phyloP scores from a whole-genome alignment of 2,329 filamentous ascomycete species.

The Aspergillus luchuensis region DNA sequence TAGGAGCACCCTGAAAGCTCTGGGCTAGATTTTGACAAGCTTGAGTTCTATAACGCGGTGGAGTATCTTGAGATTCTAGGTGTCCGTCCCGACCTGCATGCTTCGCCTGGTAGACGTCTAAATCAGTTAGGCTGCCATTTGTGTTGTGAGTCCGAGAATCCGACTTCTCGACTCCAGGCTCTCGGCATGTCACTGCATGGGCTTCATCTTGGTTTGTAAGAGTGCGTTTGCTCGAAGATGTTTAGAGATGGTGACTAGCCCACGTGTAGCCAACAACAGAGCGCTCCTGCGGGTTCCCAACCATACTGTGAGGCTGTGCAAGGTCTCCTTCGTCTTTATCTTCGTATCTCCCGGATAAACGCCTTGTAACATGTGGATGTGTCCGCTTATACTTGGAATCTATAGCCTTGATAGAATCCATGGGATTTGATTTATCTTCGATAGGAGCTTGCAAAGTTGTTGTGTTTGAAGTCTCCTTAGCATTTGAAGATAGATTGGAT shows the following conservation, averaged over 20 bases:
- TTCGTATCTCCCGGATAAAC: too few species aligned
- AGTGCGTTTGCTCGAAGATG: neutral
- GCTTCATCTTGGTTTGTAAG: too few species aligned
- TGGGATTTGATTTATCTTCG: neutral
- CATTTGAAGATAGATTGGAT: neutral
- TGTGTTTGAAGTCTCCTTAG: constrained; percentile 2
- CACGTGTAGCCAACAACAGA: neutral
- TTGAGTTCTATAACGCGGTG: neutral
- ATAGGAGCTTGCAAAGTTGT: neutral
- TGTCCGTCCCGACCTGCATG: neutral
- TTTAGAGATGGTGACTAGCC: neutral
- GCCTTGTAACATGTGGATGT: neutral
- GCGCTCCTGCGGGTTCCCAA: neutral
- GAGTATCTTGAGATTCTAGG: neutral
- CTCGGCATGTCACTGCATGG: too few species aligned
- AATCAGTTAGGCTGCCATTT: neutral
- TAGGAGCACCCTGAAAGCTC: neutral
- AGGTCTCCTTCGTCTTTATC: neutral
- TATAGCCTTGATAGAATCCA: neutral
- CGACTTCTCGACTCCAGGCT: neutral
- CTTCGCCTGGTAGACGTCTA: neutral
- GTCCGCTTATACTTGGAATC: neutral
- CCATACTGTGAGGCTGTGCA: neutral
- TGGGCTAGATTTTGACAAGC: constrained; percentile 1
- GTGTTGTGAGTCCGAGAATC: neutral